Conservation (phyloP, 345 rosid genomes). For the Brassica juncea region DNA sequence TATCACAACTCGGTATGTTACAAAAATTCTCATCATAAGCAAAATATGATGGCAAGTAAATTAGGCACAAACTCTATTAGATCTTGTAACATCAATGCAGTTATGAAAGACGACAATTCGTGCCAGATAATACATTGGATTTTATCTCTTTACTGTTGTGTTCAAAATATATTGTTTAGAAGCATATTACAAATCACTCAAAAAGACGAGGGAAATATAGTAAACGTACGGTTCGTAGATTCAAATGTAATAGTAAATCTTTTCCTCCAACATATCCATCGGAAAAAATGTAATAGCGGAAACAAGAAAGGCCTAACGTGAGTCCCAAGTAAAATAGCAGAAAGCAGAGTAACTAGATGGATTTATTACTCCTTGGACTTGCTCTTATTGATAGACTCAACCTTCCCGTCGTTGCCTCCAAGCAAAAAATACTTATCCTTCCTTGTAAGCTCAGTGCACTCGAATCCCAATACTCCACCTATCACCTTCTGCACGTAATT, state of each 20-base stretch:
- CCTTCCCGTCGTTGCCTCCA: slow-evolving; percentile 92
- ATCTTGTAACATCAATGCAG: neutral
- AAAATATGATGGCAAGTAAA: neutral
- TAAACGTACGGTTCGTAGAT: neutral
- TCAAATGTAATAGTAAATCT: slow-evolving; percentile 7
- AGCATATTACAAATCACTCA: neutral
- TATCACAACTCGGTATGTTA: no score
- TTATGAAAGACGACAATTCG: neutral
- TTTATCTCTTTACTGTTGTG: neutral
- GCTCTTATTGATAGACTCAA: slow-evolving; percentile 71
- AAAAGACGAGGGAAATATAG: neutral
- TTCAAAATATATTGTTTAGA: neutral
- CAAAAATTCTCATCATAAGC: neutral
- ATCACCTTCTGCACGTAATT: slow-evolving; percentile 89
- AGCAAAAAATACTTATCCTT: slow-evolving; percentile 87
- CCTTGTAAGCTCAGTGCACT: slow-evolving; percentile 79
- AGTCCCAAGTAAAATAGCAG: slow-evolving; percentile 25
- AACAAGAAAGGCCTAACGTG: slow-evolving; percentile 20
- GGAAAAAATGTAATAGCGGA: neutral
- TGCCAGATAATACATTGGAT: neutral
- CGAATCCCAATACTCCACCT: slow-evolving; percentile 72
- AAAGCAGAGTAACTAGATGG: neutral
- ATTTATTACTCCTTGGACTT: slow-evolving; percentile 28
- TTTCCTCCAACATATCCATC: neutral
- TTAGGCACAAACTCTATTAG: neutral